Conservation (phyloP, 306 rosid genomes). For the Medicago truncatula region DNA sequence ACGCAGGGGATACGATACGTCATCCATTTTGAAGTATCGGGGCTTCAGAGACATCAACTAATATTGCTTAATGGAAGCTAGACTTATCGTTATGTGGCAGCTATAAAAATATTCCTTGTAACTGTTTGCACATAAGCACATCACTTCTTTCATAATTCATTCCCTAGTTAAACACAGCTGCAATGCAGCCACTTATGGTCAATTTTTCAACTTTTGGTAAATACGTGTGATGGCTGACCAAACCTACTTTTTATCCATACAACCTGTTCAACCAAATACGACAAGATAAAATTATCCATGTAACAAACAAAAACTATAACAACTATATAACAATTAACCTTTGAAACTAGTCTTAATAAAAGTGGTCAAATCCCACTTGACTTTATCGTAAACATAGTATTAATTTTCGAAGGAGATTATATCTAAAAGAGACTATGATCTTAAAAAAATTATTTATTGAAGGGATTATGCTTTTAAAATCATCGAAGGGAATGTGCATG, state of each 20-base stretch:
- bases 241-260: neutral
- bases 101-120: neutral
- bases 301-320: neutral
- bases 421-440: no score
- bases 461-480: no score
- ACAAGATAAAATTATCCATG: neutral
- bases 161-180: neutral
- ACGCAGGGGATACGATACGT: no score
- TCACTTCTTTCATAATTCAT: neutral
- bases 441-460: no score
- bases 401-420: no score
- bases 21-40: no score
- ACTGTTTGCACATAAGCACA: neutral
- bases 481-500: no score
- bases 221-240: constrained; percentile 9
- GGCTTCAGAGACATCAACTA: no score
- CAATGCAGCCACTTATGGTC: neutral
- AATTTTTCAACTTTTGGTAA: neutral
- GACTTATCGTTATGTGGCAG: no score
- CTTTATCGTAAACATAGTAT: neutral
- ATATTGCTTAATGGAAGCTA: no score
- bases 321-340: constrained; percentile 31
- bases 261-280: constrained; percentile 17
- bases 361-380: constrained; percentile 19
- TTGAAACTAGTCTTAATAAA: constrained; percentile 23